phyloP scores from a whole-genome alignment of 345 rosid species.

The Dipteronia dyeriana region DNA sequence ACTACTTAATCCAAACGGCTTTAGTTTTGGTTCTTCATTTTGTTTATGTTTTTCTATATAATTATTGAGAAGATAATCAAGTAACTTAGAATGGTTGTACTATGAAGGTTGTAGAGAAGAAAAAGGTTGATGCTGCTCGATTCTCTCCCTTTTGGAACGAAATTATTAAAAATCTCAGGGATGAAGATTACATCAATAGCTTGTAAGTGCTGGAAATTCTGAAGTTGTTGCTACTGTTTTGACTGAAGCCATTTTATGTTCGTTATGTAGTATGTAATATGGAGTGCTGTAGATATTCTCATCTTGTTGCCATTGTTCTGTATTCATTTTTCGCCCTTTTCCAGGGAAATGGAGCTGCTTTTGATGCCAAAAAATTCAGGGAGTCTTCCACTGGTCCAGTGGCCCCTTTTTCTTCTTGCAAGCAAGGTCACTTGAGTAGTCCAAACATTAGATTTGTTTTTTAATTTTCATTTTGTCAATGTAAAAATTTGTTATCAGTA shows the following conservation, averaged over 20 bases:
- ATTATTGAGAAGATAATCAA: background rate
- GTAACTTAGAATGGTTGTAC: slow-evolving; percentile 4
- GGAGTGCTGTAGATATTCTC: slow-evolving; percentile 9
- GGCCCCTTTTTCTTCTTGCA: slow-evolving; percentile 99
- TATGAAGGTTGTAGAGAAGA: slow-evolving; percentile 55
- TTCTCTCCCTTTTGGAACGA: slow-evolving; percentile 98
- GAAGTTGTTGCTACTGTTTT: slow-evolving; percentile 8
- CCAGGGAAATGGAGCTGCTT: slow-evolving; percentile 91
- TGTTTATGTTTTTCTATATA: background rate
- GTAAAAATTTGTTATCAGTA: background rate
- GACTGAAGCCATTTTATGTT: slow-evolving; percentile 9
- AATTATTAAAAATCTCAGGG: slow-evolving; percentile 79
- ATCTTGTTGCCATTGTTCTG: background rate
- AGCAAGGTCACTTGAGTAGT: slow-evolving; percentile 71
- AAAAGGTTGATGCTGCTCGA: slow-evolving; percentile 76
- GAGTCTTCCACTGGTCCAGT: slow-evolving; percentile 75
- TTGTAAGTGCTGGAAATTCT: slow-evolving; percentile 55
- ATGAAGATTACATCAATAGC: slow-evolving; percentile 85
- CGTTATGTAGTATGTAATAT: background rate
- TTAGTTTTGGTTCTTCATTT: background rate
- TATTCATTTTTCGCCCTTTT: slow-evolving; percentile 12
- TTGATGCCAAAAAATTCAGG: slow-evolving; percentile 93
- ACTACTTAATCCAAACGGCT: background rate
- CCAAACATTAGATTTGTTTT: background rate
- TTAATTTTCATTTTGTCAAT: background rate